Conservation (phyloP, 352 stramenopile species). For the Globisporangium carolinianum region DNA sequence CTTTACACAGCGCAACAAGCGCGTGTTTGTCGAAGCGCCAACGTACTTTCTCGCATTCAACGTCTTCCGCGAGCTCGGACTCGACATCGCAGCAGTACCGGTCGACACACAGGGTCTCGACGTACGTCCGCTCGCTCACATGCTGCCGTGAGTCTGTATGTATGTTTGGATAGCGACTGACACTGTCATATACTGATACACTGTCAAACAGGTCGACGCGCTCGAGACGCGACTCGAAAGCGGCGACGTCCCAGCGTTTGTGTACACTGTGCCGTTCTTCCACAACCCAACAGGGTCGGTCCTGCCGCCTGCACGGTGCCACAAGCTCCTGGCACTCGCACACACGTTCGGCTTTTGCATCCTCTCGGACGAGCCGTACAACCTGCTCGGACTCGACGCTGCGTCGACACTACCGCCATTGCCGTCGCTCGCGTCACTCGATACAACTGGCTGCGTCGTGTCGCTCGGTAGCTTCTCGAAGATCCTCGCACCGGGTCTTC, state of each 20-base stretch:
- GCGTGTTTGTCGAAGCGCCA: conserved; percentile 87
- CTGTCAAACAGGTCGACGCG: conserved; percentile 31
- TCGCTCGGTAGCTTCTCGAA: conserved; percentile 94
- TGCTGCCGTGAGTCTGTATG: too few relatives aligned
- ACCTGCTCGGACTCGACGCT: conserved; percentile 79
- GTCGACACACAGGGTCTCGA: conserved; percentile 71
- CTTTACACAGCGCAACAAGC: conserved; percentile 69
- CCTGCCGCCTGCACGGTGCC: conserved; percentile 58
- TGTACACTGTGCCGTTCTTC: conserved; percentile 92
- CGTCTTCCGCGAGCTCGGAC: conserved; percentile 88
- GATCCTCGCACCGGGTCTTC: conserved; percentile 88
- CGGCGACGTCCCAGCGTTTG: conserved; percentile 74
- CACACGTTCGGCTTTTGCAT: conserved; percentile 79
- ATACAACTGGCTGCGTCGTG: conserved; percentile 56
- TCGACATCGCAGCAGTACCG: conserved; percentile 69
- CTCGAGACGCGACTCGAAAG: conserved; percentile 58
- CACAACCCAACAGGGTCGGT: conserved; percentile 90
- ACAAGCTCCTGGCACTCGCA: conserved; percentile 72
- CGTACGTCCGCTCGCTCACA: conserved; percentile 21
- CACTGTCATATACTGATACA: too few relatives aligned
- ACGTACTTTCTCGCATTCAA: conserved; percentile 91
- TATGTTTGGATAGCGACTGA: too few relatives aligned
- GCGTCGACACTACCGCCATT: conserved; percentile 26
- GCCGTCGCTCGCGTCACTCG: conserved; percentile 58
- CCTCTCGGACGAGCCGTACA: conserved; percentile 93